Evolutionary conservation across 148 eudicot genomes (phyloP).

Genomic region (Talinum fruticosum): DNA sequence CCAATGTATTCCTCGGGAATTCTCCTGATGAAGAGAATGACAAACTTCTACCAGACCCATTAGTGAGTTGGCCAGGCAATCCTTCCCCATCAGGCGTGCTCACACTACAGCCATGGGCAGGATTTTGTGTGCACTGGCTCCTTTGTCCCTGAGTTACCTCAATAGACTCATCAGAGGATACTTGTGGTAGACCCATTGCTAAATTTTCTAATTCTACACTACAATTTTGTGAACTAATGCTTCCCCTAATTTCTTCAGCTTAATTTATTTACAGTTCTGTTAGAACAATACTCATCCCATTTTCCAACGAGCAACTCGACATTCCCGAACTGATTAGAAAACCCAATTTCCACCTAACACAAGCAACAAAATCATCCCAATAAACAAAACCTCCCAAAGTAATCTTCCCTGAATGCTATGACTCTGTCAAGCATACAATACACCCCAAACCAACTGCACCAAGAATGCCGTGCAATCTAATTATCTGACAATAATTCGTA

Average conservation of each 20-base stretch:
- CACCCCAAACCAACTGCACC: slow-evolving; percentile 13
- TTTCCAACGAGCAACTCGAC: slow-evolving; percentile 9
- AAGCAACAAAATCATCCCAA: background rate
- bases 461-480: slow-evolving; percentile 23
- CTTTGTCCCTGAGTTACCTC: slow-evolving; percentile 26
- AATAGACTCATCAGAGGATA: slow-evolving; percentile 34
- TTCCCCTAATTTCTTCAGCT: background rate
- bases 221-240: background rate
- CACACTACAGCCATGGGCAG: slow-evolving; percentile 23
- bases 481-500: slow-evolving; percentile 12
- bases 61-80: slow-evolving; percentile 20
- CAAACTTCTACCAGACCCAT: slow-evolving; percentile 20
- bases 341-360: background rate
- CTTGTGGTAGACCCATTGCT: slow-evolving; percentile 74
- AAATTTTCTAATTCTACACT: slow-evolving; percentile 15
- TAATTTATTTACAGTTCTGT: slow-evolving; percentile 1
- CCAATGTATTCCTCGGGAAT: slow-evolving; percentile 13
- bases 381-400: slow-evolving; percentile 13
- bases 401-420: slow-evolving; percentile 5
- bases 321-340: slow-evolving; percentile 2
- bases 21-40: slow-evolving; percentile 35
- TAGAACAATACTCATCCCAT: slow-evolving; percentile 1
- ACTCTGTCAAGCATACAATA: slow-evolving; percentile 13
- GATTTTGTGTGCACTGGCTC: slow-evolving; percentile 28
- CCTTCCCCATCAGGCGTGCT: slow-evolving; percentile 38